phyloP scores from a whole-genome alignment of 1,284 basidiomycete species.

The Papiliotrema laurentii region DNA sequence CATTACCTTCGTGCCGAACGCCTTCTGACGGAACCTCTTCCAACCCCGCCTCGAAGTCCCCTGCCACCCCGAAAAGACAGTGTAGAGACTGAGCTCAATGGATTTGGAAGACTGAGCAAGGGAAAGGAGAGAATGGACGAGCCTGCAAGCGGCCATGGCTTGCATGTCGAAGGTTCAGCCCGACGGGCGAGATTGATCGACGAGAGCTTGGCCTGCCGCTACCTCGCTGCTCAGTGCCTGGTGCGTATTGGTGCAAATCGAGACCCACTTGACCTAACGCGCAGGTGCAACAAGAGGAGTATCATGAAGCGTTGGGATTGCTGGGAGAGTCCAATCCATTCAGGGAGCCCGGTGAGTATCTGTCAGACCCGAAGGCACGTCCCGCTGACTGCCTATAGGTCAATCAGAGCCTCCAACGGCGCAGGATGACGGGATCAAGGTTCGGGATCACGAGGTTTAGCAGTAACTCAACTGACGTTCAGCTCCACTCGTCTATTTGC shows the following conservation, averaged over 20 bases:
- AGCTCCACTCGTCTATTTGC: constrained; percentile 95
- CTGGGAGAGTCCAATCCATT: constrained; percentile 89
- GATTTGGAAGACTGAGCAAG: constrained; percentile 7
- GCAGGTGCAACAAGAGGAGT: constrained; percentile 80
- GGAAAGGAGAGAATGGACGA: constrained; percentile 12
- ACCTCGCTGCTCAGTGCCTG: constrained; percentile 90
- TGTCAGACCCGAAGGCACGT: background rate
- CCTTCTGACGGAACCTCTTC: constrained; percentile 69
- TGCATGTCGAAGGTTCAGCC: background rate
- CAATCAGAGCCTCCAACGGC: constrained; percentile 53
- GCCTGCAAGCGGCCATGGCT: background rate
- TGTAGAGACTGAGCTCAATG: constrained; percentile 1
- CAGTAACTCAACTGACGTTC: constrained; percentile 6
- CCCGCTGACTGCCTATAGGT: background rate
- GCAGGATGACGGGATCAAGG: constrained; percentile 81
- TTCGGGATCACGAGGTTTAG: constrained; percentile 21
- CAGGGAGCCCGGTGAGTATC: constrained; percentile 52
- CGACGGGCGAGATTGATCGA: constrained; percentile 60
- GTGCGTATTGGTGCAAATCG: constrained; percentile 44
- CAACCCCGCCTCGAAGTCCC: constrained; percentile 39
- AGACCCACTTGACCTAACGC: background rate
- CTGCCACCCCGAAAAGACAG: background rate
- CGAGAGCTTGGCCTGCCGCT: constrained; percentile 85
- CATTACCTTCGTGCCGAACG: constrained; percentile 92
- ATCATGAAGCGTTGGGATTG: constrained; percentile 87